These are phyloP conservation scores for Neocatenulostroma microsporum DNA, from an alignment of 2,329 filamentous ascomycete genomes.

Conservation along the genomic window DNA sequence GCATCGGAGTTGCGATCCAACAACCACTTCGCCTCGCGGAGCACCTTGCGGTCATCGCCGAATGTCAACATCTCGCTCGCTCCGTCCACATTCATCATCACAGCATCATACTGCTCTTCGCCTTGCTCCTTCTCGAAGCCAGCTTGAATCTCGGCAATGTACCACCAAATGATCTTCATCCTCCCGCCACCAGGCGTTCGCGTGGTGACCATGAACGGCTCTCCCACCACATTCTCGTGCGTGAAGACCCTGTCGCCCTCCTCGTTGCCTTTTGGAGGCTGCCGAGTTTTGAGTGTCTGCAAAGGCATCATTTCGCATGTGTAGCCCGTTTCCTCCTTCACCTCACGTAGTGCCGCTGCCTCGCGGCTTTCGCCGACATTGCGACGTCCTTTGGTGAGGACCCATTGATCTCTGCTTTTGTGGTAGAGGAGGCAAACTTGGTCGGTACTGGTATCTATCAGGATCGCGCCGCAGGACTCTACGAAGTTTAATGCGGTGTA, in stretches of 20 bases:
- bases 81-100: constrained; percentile 20
- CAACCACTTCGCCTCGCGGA: constrained; percentile 26
- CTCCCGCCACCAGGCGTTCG: constrained; percentile 22
- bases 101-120: constrained; percentile 11
- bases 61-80: constrained; percentile 32
- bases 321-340: constrained; percentile 42
- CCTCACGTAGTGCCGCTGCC: constrained; percentile 38
- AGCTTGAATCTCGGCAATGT: constrained; percentile 30
- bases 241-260: constrained; percentile 31
- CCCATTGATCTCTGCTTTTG: constrained; percentile 31
- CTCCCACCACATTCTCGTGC: constrained; percentile 22
- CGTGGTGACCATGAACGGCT: constrained; percentile 33
- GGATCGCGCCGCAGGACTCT: constrained; percentile 36
- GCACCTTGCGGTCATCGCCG: constrained; percentile 29
- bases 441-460: constrained; percentile 30
- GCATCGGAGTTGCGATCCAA: too few relatives aligned
- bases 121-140: constrained; percentile 12
- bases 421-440: constrained; percentile 38
- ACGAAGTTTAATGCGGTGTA: constrained; percentile 27
- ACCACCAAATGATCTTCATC: constrained; percentile 39
- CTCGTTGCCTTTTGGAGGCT: background rate
- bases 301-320: constrained; percentile 36
- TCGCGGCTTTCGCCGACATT: constrained; percentile 38
- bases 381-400: constrained; percentile 43
- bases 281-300: constrained; percentile 31